These are phyloP conservation scores for Zopfia rhizophila DNA, from an alignment of 2,329 filamentous ascomycete genomes.

Conservation along the genomic window DNA sequence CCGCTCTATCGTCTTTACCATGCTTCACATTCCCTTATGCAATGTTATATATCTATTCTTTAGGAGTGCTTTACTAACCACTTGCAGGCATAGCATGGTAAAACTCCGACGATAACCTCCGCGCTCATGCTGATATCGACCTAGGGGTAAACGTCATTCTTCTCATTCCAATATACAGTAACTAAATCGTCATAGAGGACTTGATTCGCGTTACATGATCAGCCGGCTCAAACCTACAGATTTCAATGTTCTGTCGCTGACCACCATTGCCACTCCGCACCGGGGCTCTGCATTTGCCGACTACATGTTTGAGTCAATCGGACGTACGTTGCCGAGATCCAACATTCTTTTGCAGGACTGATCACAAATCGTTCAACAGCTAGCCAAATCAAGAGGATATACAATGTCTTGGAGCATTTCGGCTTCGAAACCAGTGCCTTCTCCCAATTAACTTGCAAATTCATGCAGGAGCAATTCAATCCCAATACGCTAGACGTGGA, in stretches of 20 bases:
- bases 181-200: constrained; percentile 58
- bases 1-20: too few relatives aligned
- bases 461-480: constrained; percentile 69
- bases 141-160: constrained; percentile 48
- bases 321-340: constrained; percentile 55
- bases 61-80: constrained; percentile 33
- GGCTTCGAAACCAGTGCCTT: constrained; percentile 69
- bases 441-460: constrained; percentile 67
- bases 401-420: constrained; percentile 65
- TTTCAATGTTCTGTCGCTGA: constrained; percentile 79
- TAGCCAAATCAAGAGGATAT: constrained; percentile 64
- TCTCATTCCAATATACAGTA: background rate
- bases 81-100: constrained; percentile 65
- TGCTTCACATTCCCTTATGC: too few relatives aligned
- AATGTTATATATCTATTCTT: too few relatives aligned
- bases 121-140: constrained; percentile 31
- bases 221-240: constrained; percentile 66
- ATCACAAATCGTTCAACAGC: constrained; percentile 31
- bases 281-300: constrained; percentile 71
- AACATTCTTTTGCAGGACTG: constrained; percentile 19
- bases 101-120: background rate
- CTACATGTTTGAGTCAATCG: constrained; percentile 68
- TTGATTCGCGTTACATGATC: constrained; percentile 73
- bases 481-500: constrained; percentile 66
- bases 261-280: constrained; percentile 71